Evolutionary conservation across 352 stramenopile species (phyloP).

Genomic region (Pythium brassicae): DNA sequence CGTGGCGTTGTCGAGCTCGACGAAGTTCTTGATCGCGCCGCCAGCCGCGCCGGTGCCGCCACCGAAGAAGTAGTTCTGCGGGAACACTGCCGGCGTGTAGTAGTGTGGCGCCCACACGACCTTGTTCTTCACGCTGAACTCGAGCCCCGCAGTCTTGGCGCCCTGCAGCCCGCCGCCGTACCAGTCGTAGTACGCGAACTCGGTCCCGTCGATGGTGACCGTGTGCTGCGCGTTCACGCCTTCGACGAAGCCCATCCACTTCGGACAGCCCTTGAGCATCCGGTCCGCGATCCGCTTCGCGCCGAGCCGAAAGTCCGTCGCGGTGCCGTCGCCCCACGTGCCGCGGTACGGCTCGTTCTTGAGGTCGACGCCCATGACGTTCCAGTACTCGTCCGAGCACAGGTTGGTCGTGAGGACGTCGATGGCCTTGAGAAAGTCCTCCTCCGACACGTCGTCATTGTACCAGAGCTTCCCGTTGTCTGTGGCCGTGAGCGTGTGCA

Average conservation of each 20-base stretch:
- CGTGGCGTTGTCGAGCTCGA: slow-evolving; percentile 25
- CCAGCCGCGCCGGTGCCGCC: slow-evolving; percentile 11
- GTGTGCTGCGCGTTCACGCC: slow-evolving; percentile 24
- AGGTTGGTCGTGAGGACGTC: slow-evolving; percentile 25
- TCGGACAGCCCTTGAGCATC: slow-evolving; percentile 28
- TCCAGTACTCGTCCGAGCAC: slow-evolving; percentile 33
- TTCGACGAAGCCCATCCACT: slow-evolving; percentile 42
- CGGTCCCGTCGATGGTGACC: slow-evolving; percentile 21
- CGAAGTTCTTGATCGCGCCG: slow-evolving; percentile 15
- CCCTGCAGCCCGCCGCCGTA: slow-evolving; percentile 32
- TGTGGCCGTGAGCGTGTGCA: slow-evolving; percentile 50
- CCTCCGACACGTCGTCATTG: slow-evolving; percentile 20
- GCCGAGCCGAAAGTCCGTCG: slow-evolving; percentile 23
- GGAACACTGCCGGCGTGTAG: slow-evolving; percentile 31
- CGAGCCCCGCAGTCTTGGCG: slow-evolving; percentile 16
- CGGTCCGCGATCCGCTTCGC: slow-evolving; percentile 23
- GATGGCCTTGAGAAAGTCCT: slow-evolving; percentile 27
- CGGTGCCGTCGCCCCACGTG: slow-evolving; percentile 26
- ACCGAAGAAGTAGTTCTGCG: slow-evolving; percentile 24
- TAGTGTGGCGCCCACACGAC: slow-evolving; percentile 36
- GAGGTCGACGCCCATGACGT: slow-evolving; percentile 35
- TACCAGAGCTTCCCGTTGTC: slow-evolving; percentile 48
- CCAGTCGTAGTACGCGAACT: slow-evolving; percentile 33
- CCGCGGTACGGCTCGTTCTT: slow-evolving; percentile 35
- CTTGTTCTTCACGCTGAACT: slow-evolving; percentile 22